Percentiles rank a stretch among this genome's conserved stretches.
These are phyloP conservation scores for Ogataea minuta DNA, from an alignment of 805 yeast genomes.

Conservation along the genomic window DNA sequence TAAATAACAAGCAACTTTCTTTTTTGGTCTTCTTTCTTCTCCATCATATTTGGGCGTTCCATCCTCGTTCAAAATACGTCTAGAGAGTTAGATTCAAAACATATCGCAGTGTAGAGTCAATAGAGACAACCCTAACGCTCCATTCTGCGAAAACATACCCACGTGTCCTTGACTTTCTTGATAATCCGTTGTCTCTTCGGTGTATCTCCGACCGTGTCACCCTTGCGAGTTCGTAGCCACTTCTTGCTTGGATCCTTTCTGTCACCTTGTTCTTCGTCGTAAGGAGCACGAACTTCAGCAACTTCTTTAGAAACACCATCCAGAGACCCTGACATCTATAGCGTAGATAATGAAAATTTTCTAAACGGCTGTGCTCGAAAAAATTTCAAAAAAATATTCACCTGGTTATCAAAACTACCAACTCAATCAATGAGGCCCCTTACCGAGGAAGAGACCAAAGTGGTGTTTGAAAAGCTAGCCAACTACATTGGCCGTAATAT, in stretches of 20 bases:
- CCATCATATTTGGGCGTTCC: slow-evolving; percentile 56
- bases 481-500: slow-evolving; percentile 97
- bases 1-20: slow-evolving; percentile 83
- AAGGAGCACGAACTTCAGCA: slow-evolving; percentile 6
- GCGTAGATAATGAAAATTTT: slow-evolving; percentile 9
- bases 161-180: slow-evolving; percentile 43
- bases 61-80: slow-evolving; percentile 54
- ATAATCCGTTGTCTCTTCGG: slow-evolving; percentile 32
- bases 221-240: slow-evolving; percentile 29
- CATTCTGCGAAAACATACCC: slow-evolving; percentile 46
- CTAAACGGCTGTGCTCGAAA: slow-evolving; percentile 9
- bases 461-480: slow-evolving; percentile 93
- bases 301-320: slow-evolving; percentile 12
- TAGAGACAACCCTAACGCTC: background rate
- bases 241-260: slow-evolving; percentile 19
- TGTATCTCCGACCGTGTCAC: slow-evolving; percentile 27
- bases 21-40: slow-evolving; percentile 72
- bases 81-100: slow-evolving; percentile 14
- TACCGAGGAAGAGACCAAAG: slow-evolving; percentile 96
- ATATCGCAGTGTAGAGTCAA: background rate
- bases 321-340: slow-evolving; percentile 4
- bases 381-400: slow-evolving; percentile 9
- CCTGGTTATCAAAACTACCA: background rate
- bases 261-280: slow-evolving; percentile 12
- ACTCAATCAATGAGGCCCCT: slow-evolving; percentile 71